Percentiles rank a stretch among this genome's conserved stretches.
phyloP scores from a whole-genome alignment of 2,329 filamentous ascomycete species.

The Ramularia endophylla region DNA sequence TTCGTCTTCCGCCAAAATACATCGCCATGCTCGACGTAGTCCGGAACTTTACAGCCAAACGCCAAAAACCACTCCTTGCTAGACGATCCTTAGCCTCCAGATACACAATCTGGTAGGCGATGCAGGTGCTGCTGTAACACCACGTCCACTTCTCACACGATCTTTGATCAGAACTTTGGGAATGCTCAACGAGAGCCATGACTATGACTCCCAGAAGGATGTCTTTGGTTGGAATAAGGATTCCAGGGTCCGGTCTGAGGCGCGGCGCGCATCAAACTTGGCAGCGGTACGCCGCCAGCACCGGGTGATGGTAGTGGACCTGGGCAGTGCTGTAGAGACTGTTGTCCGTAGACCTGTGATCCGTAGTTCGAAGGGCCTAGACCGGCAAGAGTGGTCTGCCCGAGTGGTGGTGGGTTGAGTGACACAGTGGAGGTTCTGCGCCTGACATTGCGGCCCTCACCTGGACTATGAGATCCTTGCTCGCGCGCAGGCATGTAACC shows the following conservation, averaged over 20 bases:
- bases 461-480: constrained; percentile 20
- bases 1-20: no score
- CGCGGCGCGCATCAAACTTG: constrained; percentile 28
- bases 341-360: constrained; percentile 16
- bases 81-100: background rate
- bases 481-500: constrained; percentile 21
- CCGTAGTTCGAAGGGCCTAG: constrained; percentile 11
- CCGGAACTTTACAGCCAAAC: no score
- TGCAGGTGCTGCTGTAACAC: background rate
- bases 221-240: constrained; percentile 25
- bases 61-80: no score
- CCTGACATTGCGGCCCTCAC: constrained; percentile 24
- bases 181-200: no score
- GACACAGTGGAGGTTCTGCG: constrained; percentile 25
- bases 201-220: background rate
- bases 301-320: constrained; percentile 19
- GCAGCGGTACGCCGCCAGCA: constrained; percentile 10
- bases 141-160: background rate
- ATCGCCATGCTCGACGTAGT: constrained; percentile 4
- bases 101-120: no score
- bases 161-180: background rate
- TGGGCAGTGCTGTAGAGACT: constrained; percentile 16
- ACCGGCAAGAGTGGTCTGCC: constrained; percentile 4
- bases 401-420: constrained; percentile 16
- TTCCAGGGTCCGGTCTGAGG: constrained; percentile 31